A percentile compares a stretch with the other conserved stretches of the same genome.
Conservation (phyloP, 1,284 basidiomycete genomes). For the Apiotrichum domesticum region DNA sequence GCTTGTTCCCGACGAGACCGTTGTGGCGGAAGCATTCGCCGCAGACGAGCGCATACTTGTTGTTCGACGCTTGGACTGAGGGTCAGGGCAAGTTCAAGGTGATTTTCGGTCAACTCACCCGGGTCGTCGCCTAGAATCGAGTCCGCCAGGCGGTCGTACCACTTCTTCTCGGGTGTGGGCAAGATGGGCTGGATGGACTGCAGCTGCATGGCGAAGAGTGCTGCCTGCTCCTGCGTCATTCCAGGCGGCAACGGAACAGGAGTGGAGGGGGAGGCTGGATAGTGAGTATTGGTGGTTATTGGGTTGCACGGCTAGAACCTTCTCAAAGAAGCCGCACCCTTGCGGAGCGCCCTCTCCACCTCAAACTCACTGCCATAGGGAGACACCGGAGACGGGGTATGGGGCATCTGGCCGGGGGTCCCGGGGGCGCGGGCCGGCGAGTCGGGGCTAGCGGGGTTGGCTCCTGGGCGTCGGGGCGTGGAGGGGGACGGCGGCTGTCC, state of each 20-base stretch:
- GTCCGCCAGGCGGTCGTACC: slow-evolving; percentile 85
- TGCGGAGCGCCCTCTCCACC: no score
- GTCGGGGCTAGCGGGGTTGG: slow-evolving; percentile 7
- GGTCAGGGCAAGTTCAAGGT: background rate
- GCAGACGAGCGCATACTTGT: slow-evolving; percentile 89
- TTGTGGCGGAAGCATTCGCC: slow-evolving; percentile 89
- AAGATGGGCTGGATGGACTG: slow-evolving; percentile 42
- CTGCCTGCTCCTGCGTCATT: slow-evolving; percentile 40
- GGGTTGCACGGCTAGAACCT: no score
- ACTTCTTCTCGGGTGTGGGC: slow-evolving; percentile 64
- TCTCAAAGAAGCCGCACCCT: no score
- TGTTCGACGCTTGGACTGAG: slow-evolving; percentile 44
- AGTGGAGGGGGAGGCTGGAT: slow-evolving; percentile 6
- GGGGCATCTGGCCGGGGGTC: slow-evolving; percentile 18
- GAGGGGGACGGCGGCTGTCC: background rate
- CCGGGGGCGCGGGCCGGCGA: slow-evolving; percentile 38
- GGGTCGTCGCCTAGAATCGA: slow-evolving; percentile 77
- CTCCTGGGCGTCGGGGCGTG: background rate
- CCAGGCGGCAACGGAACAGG: slow-evolving; percentile 31
- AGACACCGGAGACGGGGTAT: background rate
- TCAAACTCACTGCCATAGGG: slow-evolving; percentile 22
- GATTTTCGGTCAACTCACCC: slow-evolving; percentile 50
- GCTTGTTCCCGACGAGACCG: slow-evolving; percentile 76
- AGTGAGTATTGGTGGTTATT: no score
- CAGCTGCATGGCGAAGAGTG: slow-evolving; percentile 39